These are phyloP conservation scores for Ligustrum vulgare DNA, from an alignment of 257 asterid genomes.

Conservation along the genomic window DNA sequence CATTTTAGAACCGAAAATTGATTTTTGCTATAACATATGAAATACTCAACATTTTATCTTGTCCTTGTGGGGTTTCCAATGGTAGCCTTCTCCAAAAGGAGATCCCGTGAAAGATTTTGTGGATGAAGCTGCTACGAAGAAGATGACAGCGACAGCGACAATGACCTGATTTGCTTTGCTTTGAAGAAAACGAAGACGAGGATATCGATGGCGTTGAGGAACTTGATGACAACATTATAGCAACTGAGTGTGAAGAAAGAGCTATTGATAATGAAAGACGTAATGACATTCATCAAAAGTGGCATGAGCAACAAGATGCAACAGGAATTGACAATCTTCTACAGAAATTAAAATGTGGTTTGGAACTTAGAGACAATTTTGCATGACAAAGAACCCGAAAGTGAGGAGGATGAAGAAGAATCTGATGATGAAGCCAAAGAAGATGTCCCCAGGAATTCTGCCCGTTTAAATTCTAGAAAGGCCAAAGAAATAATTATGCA, in stretches of 20 bases:
- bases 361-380: slow-evolving; percentile 46
- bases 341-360: slow-evolving; percentile 64
- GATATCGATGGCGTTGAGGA: slow-evolving; percentile 72
- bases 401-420: slow-evolving; percentile 54
- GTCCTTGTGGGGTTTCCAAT: slow-evolving; percentile 29
- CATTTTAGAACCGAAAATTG: background rate
- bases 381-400: slow-evolving; percentile 48
- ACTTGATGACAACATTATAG: slow-evolving; percentile 77
- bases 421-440: slow-evolving; percentile 41
- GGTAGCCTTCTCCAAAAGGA: slow-evolving; percentile 44
- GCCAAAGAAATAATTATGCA: slow-evolving; percentile 75
- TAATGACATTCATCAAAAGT: slow-evolving; percentile 85
- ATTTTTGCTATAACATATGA: slow-evolving; percentile 3
- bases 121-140: slow-evolving; percentile 97
- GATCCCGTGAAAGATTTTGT: slow-evolving; percentile 74
- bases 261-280: slow-evolving; percentile 64
- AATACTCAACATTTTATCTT: slow-evolving; percentile 17
- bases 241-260: slow-evolving; percentile 66
- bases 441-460: slow-evolving; percentile 39
- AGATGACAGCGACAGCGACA: slow-evolving; percentile 76
- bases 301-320: slow-evolving; percentile 99
- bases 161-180: slow-evolving; percentile 50
- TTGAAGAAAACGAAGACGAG: slow-evolving; percentile 67
- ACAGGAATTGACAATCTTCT: slow-evolving; percentile 85
- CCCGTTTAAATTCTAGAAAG: slow-evolving; percentile 47